Evolutionary conservation across 2,329 filamentous ascomycete genomes (phyloP).

Genomic region (Aspergillus candidus): DNA sequence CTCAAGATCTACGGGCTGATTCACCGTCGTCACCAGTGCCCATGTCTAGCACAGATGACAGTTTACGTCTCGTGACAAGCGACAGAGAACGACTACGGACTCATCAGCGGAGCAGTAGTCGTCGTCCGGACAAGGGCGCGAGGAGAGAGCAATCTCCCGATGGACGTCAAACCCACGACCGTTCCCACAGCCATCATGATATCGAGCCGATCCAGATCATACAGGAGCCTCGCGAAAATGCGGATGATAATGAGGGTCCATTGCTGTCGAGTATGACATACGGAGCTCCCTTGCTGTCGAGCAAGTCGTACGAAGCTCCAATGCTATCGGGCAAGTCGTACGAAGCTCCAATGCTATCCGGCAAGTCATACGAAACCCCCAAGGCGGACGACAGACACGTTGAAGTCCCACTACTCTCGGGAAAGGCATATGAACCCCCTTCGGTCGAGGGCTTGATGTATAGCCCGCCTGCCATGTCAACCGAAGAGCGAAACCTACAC

Average conservation of each 20-base stretch:
- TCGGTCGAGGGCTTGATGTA: too few relatives aligned
- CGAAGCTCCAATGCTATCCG: too few relatives aligned
- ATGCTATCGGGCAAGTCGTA: too few relatives aligned
- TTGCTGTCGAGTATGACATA: too few relatives aligned
- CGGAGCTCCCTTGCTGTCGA: too few relatives aligned
- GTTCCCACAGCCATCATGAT: slow-evolving; percentile 33
- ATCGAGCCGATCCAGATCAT: slow-evolving; percentile 17
- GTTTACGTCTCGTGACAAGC: slow-evolving; percentile 38
- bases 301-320: too few relatives aligned
- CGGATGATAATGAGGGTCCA: too few relatives aligned
- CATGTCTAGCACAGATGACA: slow-evolving; percentile 64
- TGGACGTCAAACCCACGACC: slow-evolving; percentile 27
- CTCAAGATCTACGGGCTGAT: slow-evolving; percentile 43
- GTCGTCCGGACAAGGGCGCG: slow-evolving; percentile 41
- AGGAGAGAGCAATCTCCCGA: slow-evolving; percentile 44
- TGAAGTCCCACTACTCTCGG: too few relatives aligned
- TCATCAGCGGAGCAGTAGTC: slow-evolving; percentile 48
- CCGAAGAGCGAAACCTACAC: slow-evolving; percentile 19
- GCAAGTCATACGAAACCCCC: too few relatives aligned
- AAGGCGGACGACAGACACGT: too few relatives aligned
- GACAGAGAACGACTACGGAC: slow-evolving; percentile 44
- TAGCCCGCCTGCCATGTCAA: slow-evolving; percentile 3
- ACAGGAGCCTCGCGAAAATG: too few relatives aligned
- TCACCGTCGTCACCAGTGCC: slow-evolving; percentile 80
- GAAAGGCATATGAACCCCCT: too few relatives aligned